Percentiles rank a stretch among this genome's conserved stretches.
Conservation (phyloP, 1,284 basidiomycete species). For the Ustilago nuda region DNA sequence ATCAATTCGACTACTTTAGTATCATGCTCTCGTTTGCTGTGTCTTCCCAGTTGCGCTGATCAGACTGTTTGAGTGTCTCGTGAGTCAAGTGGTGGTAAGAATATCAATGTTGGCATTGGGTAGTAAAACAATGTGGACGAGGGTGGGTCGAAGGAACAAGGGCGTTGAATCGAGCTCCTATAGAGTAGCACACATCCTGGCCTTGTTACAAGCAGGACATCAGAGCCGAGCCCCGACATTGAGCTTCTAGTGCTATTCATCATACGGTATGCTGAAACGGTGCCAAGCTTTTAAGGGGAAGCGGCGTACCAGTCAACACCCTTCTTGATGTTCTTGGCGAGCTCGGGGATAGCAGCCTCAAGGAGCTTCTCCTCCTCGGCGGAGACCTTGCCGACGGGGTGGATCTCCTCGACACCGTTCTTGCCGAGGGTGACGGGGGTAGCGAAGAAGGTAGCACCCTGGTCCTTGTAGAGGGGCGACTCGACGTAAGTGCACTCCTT, state of each 20-base stretch:
- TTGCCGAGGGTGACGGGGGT: constrained; percentile 64
- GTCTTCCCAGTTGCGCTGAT: not conserved
- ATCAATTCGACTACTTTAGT: not conserved
- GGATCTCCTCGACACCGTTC: constrained; percentile 67
- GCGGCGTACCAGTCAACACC: constrained; percentile 65
- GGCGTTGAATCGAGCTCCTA: not conserved
- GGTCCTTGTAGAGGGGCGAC: constrained; percentile 78
- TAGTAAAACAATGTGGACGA: constrained; percentile 1
- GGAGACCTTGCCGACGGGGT: constrained; percentile 63
- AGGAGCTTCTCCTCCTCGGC: constrained; percentile 69
- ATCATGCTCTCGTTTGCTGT: not conserved
- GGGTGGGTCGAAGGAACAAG: not conserved
- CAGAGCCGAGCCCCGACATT: not conserved
- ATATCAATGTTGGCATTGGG: constrained; percentile 7
- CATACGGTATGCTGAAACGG: not conserved
- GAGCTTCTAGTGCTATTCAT: not conserved
- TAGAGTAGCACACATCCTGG: not conserved
- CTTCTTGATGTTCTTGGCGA: constrained; percentile 69
- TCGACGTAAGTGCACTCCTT: constrained; percentile 86
- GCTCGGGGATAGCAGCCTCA: constrained; percentile 66
- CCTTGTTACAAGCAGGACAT: not conserved
- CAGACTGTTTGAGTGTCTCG: not conserved
- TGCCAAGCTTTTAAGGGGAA: constrained; percentile 48
- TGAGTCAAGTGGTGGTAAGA: constrained; percentile 1
- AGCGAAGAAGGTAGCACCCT: constrained; percentile 74